A percentile compares a stretch with the other conserved stretches of the same genome.
phyloP scores from a whole-genome alignment of 495 filamentous ascomycete species.

The Penicillium lividum region DNA sequence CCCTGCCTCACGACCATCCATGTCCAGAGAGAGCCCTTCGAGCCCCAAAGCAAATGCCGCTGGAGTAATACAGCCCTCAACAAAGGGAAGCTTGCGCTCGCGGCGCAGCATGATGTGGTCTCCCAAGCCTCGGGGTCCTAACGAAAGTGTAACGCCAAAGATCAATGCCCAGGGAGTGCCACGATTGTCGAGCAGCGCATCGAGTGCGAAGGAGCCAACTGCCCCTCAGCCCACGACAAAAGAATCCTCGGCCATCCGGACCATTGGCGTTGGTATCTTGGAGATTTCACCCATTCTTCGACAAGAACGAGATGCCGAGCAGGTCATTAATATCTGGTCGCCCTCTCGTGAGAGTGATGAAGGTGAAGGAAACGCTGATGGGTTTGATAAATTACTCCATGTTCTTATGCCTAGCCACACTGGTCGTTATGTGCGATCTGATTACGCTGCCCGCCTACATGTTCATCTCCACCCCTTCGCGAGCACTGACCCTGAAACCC shows the following conservation, averaged over 20 bases:
- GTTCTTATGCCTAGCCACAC: constrained; percentile 72
- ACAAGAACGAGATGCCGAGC: constrained; percentile 74
- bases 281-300: constrained; percentile 76
- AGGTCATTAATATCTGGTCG: constrained; percentile 77
- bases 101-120: constrained; percentile 88
- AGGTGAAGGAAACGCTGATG: constrained; percentile 52
- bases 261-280: constrained; percentile 79
- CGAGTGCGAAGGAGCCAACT: constrained; percentile 48
- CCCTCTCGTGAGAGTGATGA: constrained; percentile 60
- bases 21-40: constrained; percentile 40
- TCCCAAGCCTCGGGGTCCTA: constrained; percentile 35
- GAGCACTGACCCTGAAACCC: constrained; percentile 68
- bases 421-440: constrained; percentile 71
- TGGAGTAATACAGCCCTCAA: constrained; percentile 30
- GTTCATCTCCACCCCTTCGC: constrained; percentile 76
- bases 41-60: constrained; percentile 27
- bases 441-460: constrained; percentile 69
- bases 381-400: constrained; percentile 74
- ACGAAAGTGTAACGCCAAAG: constrained; percentile 26
- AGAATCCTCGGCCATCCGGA: constrained; percentile 57
- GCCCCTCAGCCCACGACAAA: constrained; percentile 40
- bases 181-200: constrained; percentile 57
- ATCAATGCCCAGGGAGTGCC: constrained; percentile 42
- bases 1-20: constrained; percentile 30
- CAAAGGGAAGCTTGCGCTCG: constrained; percentile 47